These are phyloP conservation scores for Penicillium flavigenum DNA, from an alignment of 495 filamentous ascomycete species.

Conservation along the genomic window DNA sequence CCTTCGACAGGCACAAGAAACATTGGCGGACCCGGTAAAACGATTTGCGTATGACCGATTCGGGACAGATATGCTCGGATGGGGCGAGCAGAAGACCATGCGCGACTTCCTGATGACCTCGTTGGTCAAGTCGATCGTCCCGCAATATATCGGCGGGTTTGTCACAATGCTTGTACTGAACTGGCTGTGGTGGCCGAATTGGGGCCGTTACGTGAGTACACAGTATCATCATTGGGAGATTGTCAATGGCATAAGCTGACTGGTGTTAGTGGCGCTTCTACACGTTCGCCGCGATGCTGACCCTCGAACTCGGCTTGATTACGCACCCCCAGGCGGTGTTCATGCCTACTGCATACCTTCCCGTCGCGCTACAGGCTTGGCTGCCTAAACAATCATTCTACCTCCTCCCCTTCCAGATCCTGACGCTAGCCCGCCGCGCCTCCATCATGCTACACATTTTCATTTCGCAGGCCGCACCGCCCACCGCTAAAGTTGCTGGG, in stretches of 20 bases:
- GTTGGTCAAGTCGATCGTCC: constrained; percentile 49
- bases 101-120: constrained; percentile 73
- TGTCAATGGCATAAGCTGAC: constrained; percentile 8
- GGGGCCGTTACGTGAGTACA: constrained; percentile 62
- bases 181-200: constrained; percentile 76
- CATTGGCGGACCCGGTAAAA: constrained; percentile 71
- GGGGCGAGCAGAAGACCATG: constrained; percentile 67
- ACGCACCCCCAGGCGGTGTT: constrained; percentile 57
- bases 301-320: constrained; percentile 71
- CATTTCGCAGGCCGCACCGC: constrained; percentile 69
- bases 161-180: constrained; percentile 65
- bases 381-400: constrained; percentile 56
- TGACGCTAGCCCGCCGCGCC: constrained; percentile 72
- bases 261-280: constrained; percentile 76
- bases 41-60: constrained; percentile 94
- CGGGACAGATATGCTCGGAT: constrained; percentile 69
- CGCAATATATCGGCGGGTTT: constrained; percentile 66
- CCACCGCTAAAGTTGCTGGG: constrained; percentile 4
- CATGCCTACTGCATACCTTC: constrained; percentile 36
- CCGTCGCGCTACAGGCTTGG: constrained; percentile 45
- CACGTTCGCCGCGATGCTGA: constrained; percentile 62
- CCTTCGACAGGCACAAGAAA: constrained; percentile 80
- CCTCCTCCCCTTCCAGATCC: constrained; percentile 85
- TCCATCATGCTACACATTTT: constrained; percentile 84
- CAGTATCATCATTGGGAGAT: not conserved